Conservation (phyloP, 257 asterid species). For the Striga asiatica region DNA sequence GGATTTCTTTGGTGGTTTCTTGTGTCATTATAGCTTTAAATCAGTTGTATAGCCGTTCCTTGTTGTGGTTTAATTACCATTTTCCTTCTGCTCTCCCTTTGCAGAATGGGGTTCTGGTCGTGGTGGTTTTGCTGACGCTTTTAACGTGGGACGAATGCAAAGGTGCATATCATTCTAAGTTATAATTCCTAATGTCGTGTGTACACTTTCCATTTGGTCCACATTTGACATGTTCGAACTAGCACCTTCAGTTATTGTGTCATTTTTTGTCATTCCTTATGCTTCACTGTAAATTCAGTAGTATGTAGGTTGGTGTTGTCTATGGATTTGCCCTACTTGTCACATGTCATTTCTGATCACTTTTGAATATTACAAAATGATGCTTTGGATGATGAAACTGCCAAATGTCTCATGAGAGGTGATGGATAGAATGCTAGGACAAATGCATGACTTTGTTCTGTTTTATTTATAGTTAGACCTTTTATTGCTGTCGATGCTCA, state of each 20-base stretch:
- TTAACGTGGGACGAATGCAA: constrained; percentile 45
- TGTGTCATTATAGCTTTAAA: not conserved
- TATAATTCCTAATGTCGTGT: not conserved
- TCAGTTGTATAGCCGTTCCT: not conserved
- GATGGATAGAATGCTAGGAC: too few relatives aligned
- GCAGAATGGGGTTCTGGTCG: constrained; percentile 87
- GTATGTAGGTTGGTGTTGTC: too few relatives aligned
- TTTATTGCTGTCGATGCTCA: not conserved
- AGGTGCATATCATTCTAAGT: constrained; percentile 32
- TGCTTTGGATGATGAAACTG: too few relatives aligned
- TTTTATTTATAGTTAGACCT: not conserved
- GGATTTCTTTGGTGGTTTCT: not conserved
- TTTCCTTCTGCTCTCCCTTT: too few relatives aligned
- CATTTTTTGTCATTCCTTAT: not conserved
- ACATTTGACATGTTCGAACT: constrained; percentile 4
- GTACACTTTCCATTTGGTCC: not conserved
- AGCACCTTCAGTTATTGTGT: constrained; percentile 1
- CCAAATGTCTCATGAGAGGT: too few relatives aligned
- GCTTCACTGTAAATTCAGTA: too few relatives aligned
- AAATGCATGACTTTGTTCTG: not conserved
- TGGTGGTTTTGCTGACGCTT: constrained; percentile 54
- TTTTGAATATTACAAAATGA: too few relatives aligned
- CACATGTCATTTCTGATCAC: too few relatives aligned
- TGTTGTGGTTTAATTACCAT: not conserved
- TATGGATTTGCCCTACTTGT: not conserved